Evolutionary conservation across 768 basidiomycete species (phyloP), one percentile per base, ranked within the genome.

Genomic region (Tylopilus plumbeoviolaceoides): DNA sequence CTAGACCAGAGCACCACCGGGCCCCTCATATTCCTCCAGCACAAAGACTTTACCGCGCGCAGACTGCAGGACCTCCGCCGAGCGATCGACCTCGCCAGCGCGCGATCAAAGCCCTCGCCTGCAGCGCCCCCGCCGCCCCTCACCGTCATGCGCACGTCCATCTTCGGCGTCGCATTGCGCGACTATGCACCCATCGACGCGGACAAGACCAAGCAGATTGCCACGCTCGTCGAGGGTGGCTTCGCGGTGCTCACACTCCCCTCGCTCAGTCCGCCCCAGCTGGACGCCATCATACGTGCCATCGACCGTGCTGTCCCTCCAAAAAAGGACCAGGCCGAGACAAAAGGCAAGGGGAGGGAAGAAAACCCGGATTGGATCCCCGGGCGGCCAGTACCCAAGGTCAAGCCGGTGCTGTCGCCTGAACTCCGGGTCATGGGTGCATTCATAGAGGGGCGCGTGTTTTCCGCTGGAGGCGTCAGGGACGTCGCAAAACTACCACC

Each of bases 1-100:
- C 78, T 95, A 63, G 70, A 80, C 52, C 72, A 75, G 48, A 80
- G 79, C 65, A 60, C 70, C 21, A 68, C 75, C 35, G 74, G 82
- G 0, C 85, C 91, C 30, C 72, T 93, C 65, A 73, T 97, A 58
- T 78, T 95, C 71, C 82, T 95, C 54, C 78, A 83, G 47, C 91
- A 92, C 68, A 75, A 79, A 56, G 85, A 89, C 57, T 88, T 95
- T 64, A 74, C 82, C 27, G 82, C 87, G 3, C 74, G 79, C 38
- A 78, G 85, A 38, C 75, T 91, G 59, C 75, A 81, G 52, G 78
- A 79, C 48, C 77, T 97, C 25, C 80, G 93, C 20, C 72, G 78
- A 36, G 86, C 89, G 47, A 83, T 95, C 51, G 68, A 75, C 5
- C 69, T 73, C 3, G 84, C 89, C 2, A 73, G 79, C 42, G 72